Evolutionary conservation across 225 moss, liverwort and hornwort species (phyloP).

Genomic region (Pseudoscleropodium purum): DNA sequence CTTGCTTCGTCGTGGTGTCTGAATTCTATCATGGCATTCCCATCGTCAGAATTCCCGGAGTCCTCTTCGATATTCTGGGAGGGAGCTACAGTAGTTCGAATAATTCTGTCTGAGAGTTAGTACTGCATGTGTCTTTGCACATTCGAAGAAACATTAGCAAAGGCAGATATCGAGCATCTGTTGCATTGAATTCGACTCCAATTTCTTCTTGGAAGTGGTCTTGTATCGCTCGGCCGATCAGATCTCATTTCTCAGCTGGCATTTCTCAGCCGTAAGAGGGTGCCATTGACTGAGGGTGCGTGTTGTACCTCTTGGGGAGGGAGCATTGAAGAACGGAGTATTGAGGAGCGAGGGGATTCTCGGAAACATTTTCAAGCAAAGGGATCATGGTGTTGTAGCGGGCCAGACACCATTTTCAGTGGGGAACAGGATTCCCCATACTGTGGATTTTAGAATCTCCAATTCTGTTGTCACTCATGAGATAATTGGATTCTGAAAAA

Average conservation of each 20-base stretch:
- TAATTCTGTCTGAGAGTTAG: background rate
- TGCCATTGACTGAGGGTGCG: background rate
- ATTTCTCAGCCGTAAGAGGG: background rate
- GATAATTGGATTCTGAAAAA: background rate
- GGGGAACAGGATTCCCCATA: background rate
- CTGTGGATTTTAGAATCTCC: background rate
- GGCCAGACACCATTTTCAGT: background rate
- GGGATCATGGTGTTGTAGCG: background rate
- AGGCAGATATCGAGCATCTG: background rate
- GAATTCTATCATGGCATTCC: background rate
- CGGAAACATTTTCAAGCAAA: background rate
- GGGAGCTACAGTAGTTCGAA: no score
- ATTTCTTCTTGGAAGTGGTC: background rate
- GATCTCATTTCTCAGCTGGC: background rate
- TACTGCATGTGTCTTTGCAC: background rate
- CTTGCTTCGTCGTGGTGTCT: background rate
- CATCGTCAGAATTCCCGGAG: background rate
- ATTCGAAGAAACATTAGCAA: background rate
- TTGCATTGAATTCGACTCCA: background rate
- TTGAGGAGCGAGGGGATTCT: background rate
- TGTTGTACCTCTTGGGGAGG: background rate
- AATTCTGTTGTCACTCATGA: background rate
- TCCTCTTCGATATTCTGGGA: background rate
- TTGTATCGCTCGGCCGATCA: background rate
- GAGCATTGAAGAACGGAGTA: background rate